Conservation (phyloP, 495 filamentous ascomycete species). For the Hypomontagnella submonticulosa region DNA sequence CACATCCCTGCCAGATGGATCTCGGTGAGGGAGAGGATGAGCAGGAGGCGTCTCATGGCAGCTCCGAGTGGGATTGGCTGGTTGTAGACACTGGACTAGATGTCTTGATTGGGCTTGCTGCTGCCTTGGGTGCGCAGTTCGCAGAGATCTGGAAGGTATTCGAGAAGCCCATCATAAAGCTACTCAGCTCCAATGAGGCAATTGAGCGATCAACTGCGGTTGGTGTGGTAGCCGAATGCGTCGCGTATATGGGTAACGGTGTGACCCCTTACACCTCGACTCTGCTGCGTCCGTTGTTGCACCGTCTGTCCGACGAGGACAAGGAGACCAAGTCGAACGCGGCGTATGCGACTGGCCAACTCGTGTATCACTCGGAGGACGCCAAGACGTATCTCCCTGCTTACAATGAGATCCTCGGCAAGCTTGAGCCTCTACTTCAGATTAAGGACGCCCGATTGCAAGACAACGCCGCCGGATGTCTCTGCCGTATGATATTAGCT, state of each 20-base stretch:
- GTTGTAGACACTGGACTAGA: conserved; percentile 94
- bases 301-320: conserved; percentile 90
- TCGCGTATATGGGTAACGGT: conserved; percentile 80
- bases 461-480: conserved; percentile 94
- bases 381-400: conserved; percentile 74
- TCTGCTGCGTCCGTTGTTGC: conserved; percentile 83
- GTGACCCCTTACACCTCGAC: conserved; percentile 80
- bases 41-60: conserved; percentile 75
- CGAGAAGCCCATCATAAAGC: conserved; percentile 88
- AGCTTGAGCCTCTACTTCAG: conserved; percentile 85
- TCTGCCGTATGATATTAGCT: conserved; percentile 89
- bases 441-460: conserved; percentile 78
- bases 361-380: conserved; percentile 81
- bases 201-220: conserved; percentile 89
- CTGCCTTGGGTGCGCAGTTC: conserved; percentile 84
- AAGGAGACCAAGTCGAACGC: conserved; percentile 94
- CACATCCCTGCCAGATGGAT: conserved; percentile 93
- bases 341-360: conserved; percentile 86
- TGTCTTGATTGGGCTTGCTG: conserved; percentile 82
- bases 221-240: conserved; percentile 92
- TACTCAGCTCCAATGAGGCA: conserved; percentile 82
- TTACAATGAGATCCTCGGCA: conserved; percentile 78
- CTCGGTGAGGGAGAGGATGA: conserved; percentile 80
- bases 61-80: conserved; percentile 97
- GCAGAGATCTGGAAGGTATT: conserved; percentile 91